A percentile compares a stretch with the other conserved stretches of the same genome.
Evolutionary conservation across 495 filamentous ascomycete genomes (phyloP).

Genomic region (Bryoglossum gracile): DNA sequence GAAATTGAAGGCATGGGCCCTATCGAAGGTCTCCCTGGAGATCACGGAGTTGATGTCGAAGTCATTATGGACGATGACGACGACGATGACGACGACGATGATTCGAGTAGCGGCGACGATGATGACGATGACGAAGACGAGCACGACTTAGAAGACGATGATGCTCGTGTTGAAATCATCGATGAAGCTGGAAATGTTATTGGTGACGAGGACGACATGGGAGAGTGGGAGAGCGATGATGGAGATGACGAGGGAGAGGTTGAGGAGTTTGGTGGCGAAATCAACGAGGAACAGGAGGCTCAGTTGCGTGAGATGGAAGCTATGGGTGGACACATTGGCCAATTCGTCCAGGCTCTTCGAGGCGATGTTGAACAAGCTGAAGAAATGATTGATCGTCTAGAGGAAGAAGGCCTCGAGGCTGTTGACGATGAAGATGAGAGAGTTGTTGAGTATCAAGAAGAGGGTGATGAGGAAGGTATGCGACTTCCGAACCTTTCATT

Average conservation of each 20-base stretch:
- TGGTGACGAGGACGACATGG: constrained; percentile 41
- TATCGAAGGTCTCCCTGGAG: constrained; percentile 78
- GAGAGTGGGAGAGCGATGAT: constrained; percentile 51
- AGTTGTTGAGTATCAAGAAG: constrained; percentile 53
- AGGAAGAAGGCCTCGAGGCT: constrained; percentile 55
- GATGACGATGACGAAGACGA: constrained; percentile 26
- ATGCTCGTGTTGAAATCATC: constrained; percentile 47
- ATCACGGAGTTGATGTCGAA: constrained; percentile 70
- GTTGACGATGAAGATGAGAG: constrained; percentile 36
- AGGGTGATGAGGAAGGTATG: constrained; percentile 53
- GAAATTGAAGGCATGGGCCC: constrained; percentile 74
- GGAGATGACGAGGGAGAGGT: constrained; percentile 34
- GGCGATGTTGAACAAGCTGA: constrained; percentile 35
- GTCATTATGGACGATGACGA: constrained; percentile 72
- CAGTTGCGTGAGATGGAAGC: constrained; percentile 18
- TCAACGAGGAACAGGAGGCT: constrained; percentile 37
- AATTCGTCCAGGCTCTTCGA: constrained; percentile 31
- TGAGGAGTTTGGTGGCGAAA: constrained; percentile 44
- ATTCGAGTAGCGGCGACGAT: constrained; percentile 52
- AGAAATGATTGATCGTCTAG: constrained; percentile 45
- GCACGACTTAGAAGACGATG: constrained; percentile 40
- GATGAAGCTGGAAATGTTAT: constrained; percentile 44
- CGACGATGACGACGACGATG: constrained; percentile 52
- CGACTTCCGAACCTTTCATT: too few relatives aligned
- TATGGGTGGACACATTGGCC: constrained; percentile 29